Percentiles rank a stretch among this genome's conserved stretches.
These are phyloP conservation scores for Harringtonia aguacate DNA, from an alignment of 2,329 filamentous ascomycete genomes.

Conservation along the genomic window DNA sequence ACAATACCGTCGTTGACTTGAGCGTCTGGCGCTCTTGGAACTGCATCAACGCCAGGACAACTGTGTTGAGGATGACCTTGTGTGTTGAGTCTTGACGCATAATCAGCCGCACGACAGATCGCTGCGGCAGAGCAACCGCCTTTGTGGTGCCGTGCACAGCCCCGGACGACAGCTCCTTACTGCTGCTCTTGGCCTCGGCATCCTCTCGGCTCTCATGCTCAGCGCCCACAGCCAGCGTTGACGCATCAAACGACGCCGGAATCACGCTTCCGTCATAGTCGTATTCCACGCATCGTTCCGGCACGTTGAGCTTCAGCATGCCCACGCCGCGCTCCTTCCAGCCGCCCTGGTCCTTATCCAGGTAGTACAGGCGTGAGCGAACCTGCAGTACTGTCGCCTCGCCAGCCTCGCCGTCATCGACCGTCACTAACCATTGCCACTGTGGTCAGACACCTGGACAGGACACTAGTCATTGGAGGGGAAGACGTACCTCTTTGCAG, in stretches of 20 bases:
- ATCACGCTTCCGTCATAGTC: conserved; percentile 26
- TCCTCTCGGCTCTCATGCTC: conserved; percentile 16
- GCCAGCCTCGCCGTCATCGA: conserved; percentile 80
- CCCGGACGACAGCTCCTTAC: background rate
- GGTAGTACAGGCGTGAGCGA: conserved; percentile 76
- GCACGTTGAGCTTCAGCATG: conserved; percentile 74
- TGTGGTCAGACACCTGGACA: no score
- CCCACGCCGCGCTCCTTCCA: conserved; percentile 90
- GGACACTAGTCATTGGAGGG: background rate
- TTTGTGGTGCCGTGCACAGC: background rate
- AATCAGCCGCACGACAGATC: conserved; percentile 59
- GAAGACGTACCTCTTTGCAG: conserved; percentile 55
- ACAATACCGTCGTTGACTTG: conserved; percentile 58
- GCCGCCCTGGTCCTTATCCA: conserved; percentile 54
- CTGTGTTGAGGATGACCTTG: conserved; percentile 76
- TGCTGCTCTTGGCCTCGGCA: conserved; percentile 14
- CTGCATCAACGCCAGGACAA: conserved; percentile 66
- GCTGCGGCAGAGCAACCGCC: conserved; percentile 11
- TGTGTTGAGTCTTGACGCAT: conserved; percentile 88
- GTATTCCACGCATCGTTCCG: conserved; percentile 43
- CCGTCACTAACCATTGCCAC: conserved; percentile 35
- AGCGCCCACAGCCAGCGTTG: conserved; percentile 9
- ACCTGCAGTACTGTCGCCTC: conserved; percentile 52
- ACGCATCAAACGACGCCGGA: conserved; percentile 13
- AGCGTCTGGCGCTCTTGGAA: conserved; percentile 68